A percentile compares a stretch with the other conserved stretches of the same genome.
Evolutionary conservation across 78 protist species (phyloP).

Genomic region (Dictyostelium discoideum): DNA sequence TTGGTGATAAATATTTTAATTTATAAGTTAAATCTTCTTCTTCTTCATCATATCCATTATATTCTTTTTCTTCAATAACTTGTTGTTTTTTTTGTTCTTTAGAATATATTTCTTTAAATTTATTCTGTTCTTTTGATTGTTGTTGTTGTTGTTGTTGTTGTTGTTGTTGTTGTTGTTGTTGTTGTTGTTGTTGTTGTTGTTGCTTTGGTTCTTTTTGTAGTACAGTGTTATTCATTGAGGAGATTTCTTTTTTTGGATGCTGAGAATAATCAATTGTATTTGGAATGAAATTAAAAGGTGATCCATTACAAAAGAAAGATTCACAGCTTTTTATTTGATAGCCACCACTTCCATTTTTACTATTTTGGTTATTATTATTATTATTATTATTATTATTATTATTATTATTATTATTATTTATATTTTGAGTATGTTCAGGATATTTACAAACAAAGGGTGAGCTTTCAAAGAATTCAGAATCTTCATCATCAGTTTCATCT

Average conservation of each 20-base stretch:
- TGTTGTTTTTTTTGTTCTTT: background rate
- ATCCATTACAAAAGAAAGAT: background rate
- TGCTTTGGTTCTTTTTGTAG: background rate
- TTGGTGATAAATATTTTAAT: background rate
- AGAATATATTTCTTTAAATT: background rate
- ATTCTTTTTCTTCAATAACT: background rate
- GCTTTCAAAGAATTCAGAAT: background rate
- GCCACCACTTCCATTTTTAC: background rate
- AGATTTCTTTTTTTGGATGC: background rate
- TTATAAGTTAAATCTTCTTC: background rate
- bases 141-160: background rate
- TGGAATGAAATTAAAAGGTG: slow-evolving; percentile 4
- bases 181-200: background rate
- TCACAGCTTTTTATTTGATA: background rate
- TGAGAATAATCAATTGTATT: background rate
- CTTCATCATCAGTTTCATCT: background rate
- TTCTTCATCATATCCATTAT: background rate
- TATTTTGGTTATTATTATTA: background rate
- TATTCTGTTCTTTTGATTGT: background rate
- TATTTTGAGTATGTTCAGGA: background rate
- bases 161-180: slow-evolving; percentile 11
- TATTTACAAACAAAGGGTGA: background rate
- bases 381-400: too few species aligned
- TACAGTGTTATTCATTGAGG: background rate
- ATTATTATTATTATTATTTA: background rate